Evolutionary conservation across 2,329 filamentous ascomycete genomes (phyloP).

Genomic region (Zarea fungicola): DNA sequence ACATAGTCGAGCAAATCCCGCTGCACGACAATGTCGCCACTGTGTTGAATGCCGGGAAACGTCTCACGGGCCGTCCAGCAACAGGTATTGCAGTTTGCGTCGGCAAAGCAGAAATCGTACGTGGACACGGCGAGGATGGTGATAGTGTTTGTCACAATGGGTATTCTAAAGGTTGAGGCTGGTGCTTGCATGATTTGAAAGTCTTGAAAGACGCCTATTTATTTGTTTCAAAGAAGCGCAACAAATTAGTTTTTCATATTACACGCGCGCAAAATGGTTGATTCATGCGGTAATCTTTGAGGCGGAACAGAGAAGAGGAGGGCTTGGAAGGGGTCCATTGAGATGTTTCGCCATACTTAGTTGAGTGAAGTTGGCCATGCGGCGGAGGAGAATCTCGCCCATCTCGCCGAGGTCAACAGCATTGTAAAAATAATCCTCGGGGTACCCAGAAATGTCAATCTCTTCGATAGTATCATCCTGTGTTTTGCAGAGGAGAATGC

Average conservation of each 20-base stretch:
- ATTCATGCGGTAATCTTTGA: too few species aligned
- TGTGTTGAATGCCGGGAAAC: constrained; percentile 1
- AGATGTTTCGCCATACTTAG: constrained; percentile 8
- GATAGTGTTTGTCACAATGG: constrained; percentile 10
- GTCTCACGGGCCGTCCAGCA: constrained; percentile 14
- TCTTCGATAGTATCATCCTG: constrained; percentile 14
- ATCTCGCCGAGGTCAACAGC: constrained; percentile 18
- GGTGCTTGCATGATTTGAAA: background rate
- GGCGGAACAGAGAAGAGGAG: too few species aligned
- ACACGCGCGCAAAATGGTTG: too few species aligned
- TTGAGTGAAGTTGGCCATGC: constrained; percentile 15
- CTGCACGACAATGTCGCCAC: too few species aligned
- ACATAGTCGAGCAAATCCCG: constrained; percentile 16
- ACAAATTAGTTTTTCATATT: background rate
- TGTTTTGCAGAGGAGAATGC: constrained; percentile 14
- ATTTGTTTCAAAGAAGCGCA: too few species aligned
- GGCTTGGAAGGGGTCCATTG: too few species aligned
- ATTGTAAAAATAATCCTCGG: constrained; percentile 17
- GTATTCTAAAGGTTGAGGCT: background rate
- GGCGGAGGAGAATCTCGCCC: constrained; percentile 16
- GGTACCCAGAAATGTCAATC: constrained; percentile 16
- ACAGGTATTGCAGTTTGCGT: constrained; percentile 12
- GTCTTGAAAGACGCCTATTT: background rate
- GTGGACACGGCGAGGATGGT: constrained; percentile 16
- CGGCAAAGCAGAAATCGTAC: constrained; percentile 18